Percentiles rank a stretch among this genome's conserved stretches.
phyloP scores from a whole-genome alignment of 306 rosid genomes.

The Prunus padus region DNA sequence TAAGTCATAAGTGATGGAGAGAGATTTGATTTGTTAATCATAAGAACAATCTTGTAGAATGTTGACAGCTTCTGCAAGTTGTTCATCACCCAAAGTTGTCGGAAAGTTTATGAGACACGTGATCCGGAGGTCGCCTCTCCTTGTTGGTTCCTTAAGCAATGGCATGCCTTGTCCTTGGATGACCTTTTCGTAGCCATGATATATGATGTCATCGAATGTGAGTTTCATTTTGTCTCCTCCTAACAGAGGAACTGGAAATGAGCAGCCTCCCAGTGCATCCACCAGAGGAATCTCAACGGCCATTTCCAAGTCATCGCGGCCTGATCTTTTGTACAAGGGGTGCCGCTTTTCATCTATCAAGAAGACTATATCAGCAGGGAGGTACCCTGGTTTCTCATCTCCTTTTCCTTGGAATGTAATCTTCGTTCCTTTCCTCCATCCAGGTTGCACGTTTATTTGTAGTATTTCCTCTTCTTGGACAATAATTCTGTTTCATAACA shows the following conservation, averaged over 20 bases:
- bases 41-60: conserved; percentile 57
- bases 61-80: conserved; percentile 54
- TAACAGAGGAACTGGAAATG: conserved; percentile 65
- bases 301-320: conserved; percentile 61
- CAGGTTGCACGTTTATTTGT: conserved; percentile 72
- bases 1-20: background rate
- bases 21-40: background rate
- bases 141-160: conserved; percentile 38
- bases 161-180: conserved; percentile 88
- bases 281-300: conserved; percentile 65
- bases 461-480: conserved; percentile 62
- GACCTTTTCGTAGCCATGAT: conserved; percentile 66
- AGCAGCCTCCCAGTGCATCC: conserved; percentile 77
- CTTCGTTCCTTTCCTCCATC: conserved; percentile 89
- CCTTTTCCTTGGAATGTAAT: conserved; percentile 86
- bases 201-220: conserved; percentile 56
- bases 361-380: conserved; percentile 80
- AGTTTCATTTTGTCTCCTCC: conserved; percentile 68
- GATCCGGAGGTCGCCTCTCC: conserved; percentile 72
- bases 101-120: conserved; percentile 69
- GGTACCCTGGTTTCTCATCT: conserved; percentile 84
- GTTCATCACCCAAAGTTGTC: conserved; percentile 44
- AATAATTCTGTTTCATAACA: conserved; percentile 41
- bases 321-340: conserved; percentile 58
- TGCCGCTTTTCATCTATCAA: conserved; percentile 68